phyloP scores from a whole-genome alignment of 1,139 yeast species.

The Hyphopichia khmerensis region DNA sequence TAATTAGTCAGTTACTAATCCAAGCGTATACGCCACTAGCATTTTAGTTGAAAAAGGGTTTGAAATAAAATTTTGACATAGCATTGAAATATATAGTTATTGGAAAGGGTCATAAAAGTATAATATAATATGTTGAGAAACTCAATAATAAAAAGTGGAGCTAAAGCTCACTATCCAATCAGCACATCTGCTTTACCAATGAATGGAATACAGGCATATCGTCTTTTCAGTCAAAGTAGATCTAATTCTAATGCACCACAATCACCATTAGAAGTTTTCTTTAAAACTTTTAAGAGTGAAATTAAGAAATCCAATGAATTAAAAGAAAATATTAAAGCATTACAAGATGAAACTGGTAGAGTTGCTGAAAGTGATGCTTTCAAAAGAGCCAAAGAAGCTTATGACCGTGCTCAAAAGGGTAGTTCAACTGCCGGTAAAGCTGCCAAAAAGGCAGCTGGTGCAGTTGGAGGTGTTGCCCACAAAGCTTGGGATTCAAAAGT shows the following conservation, averaged over 20 bases:
- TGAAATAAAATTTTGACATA: too few species aligned
- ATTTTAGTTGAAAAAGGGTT: too few species aligned
- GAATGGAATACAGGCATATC: neutral
- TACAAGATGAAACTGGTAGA: slow-evolving; percentile 95
- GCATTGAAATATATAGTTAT: too few species aligned
- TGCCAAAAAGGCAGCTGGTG: slow-evolving; percentile 88
- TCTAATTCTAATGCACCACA: slow-evolving; percentile 15
- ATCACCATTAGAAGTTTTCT: slow-evolving; percentile 89
- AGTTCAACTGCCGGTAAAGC: slow-evolving; percentile 82
- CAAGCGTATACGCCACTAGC: too few species aligned
- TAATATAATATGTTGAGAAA: slow-evolving; percentile 7
- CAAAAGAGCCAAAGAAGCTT: slow-evolving; percentile 90
- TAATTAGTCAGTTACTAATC: too few species aligned
- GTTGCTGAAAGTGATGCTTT: slow-evolving; percentile 94
- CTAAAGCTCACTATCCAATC: neutral
- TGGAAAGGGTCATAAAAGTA: too few species aligned
- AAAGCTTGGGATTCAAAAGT: slow-evolving; percentile 98
- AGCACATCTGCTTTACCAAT: neutral
- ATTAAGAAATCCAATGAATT: slow-evolving; percentile 89
- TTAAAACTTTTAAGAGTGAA: slow-evolving; percentile 87
- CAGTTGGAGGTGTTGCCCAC: slow-evolving; percentile 83
- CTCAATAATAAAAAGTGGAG: slow-evolving; percentile 6
- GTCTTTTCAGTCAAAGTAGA: neutral
- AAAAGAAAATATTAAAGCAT: slow-evolving; percentile 88
- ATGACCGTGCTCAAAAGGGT: slow-evolving; percentile 78